Evolutionary conservation across 306 rosid genomes (phyloP).

Genomic region (Pyrus betulifolia): DNA sequence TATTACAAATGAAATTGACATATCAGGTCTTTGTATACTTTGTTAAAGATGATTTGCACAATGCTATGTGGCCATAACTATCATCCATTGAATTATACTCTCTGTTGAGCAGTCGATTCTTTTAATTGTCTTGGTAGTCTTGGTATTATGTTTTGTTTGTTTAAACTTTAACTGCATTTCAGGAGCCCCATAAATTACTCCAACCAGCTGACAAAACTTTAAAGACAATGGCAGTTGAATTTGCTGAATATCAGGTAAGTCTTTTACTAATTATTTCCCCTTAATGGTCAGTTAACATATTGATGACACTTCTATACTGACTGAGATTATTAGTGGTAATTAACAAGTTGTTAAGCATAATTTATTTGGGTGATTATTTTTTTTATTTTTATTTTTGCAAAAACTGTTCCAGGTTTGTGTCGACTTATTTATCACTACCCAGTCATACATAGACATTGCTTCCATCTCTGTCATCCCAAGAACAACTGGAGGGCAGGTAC

Average conservation of each 20-base stretch:
- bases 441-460: conserved; percentile 78
- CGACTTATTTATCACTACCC: conserved; percentile 86
- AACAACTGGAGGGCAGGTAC: conserved; percentile 99
- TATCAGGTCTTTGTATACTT: no score
- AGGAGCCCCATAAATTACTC: conserved; percentile 95
- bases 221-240: conserved; percentile 82
- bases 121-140: no score
- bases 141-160: background rate
- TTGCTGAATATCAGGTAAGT: conserved; percentile 88
- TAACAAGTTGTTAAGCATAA: background rate
- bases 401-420: conserved; percentile 73
- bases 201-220: conserved; percentile 84
- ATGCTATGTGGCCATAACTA: no score
- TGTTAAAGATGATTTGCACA: no score
- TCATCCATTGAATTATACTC: no score
- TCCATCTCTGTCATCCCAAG: conserved; percentile 81
- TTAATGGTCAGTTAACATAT: conserved; percentile 1
- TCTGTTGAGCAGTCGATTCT: no score
- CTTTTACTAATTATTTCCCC: conserved; percentile 9
- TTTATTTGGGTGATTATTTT: conserved; percentile 8
- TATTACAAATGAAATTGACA: background rate
- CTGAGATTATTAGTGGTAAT: no score
- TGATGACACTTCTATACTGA: no score
- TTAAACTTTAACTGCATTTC: conserved; percentile 6
- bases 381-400: conserved; percentile 5